Evolutionary conservation across 495 filamentous ascomycete species (phyloP).

Genomic region (Aspergillus olivimuriae): DNA sequence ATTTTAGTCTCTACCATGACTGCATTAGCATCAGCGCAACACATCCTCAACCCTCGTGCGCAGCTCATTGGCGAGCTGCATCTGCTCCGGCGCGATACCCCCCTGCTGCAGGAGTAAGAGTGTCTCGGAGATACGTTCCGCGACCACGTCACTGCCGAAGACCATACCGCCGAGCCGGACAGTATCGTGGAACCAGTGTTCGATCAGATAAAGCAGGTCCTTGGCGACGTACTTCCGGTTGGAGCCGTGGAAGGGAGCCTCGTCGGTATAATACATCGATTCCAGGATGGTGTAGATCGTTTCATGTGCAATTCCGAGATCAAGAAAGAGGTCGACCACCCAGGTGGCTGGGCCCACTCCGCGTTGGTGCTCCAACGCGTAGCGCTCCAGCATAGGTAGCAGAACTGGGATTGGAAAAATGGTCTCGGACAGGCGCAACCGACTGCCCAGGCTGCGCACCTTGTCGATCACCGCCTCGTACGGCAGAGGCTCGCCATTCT

Average conservation of each 20-base stretch:
- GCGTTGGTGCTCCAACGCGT: constrained; percentile 65
- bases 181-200: constrained; percentile 58
- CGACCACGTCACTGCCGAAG: constrained; percentile 48
- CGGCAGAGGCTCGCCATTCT: constrained; percentile 50
- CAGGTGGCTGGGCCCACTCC: constrained; percentile 63
- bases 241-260: constrained; percentile 70
- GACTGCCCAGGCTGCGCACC: constrained; percentile 68
- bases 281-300: constrained; percentile 72
- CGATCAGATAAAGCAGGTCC: constrained; percentile 56
- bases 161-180: constrained; percentile 46
- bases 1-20: background rate
- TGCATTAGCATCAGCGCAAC: constrained; percentile 27
- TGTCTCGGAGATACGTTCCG: constrained; percentile 39
- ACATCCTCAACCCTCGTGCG: constrained; percentile 39
- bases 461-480: constrained; percentile 74
- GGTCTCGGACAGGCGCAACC: constrained; percentile 68
- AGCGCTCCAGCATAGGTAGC: constrained; percentile 69
- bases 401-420: constrained; percentile 67
- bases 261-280: constrained; percentile 73
- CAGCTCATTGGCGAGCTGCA: constrained; percentile 31
- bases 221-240: constrained; percentile 53
- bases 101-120: constrained; percentile 40
- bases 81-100: constrained; percentile 23
- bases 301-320: constrained; percentile 68
- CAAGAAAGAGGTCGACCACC: constrained; percentile 75